Evolutionary conservation across 768 basidiomycete species (phyloP), one percentile per base, ranked within the genome.

Genomic region (Podaxis mareebaensis): DNA sequence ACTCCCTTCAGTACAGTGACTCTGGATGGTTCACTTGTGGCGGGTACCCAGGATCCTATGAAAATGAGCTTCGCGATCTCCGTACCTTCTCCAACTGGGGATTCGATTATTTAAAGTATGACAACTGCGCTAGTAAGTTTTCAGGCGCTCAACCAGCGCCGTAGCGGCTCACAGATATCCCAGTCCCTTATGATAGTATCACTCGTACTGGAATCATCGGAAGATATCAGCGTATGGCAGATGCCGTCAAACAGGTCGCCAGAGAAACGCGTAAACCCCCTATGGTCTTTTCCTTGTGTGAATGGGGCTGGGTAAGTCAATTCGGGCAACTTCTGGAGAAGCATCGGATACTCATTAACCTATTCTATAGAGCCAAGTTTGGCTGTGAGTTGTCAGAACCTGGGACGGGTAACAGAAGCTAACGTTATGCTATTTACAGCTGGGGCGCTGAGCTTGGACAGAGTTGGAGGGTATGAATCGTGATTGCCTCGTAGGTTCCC

Each of bases 1-100:
- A 20, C 56, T 22, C 57, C 13, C 17, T 39, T 30, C 54, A 87
- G 87, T 89, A 89, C 65, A 83, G 86, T 64, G 86, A 88, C 67
- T 80, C 87, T 0, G 88, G 88, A 13, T 88, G 87, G 87, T 86
- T 81, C 67, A 89, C 88, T 30, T 89, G 87, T 66, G 79, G 81
- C 46, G 63, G 81, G 12, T 89, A 87, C 69, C 88, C 88, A 33
- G 88, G 87, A 17, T 88, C 87, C 5, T 89, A 79, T 72, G 77
- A 79, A 68, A 86, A 88, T 62, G 87, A 89, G 71, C 83, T 75
- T 28, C 79, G 83, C 83, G 81, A 26, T 36, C 69, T 66, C 15
- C 63, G 63, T 12, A 53, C 51, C 26, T 51, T 53, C 33, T 48
- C 60, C 6, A 79, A 84, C 51, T 89, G 88, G 88, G 86, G 85